Evolutionary conservation across 768 basidiomycete species (phyloP).

Genomic region (Leucogyrophana mollusca): DNA sequence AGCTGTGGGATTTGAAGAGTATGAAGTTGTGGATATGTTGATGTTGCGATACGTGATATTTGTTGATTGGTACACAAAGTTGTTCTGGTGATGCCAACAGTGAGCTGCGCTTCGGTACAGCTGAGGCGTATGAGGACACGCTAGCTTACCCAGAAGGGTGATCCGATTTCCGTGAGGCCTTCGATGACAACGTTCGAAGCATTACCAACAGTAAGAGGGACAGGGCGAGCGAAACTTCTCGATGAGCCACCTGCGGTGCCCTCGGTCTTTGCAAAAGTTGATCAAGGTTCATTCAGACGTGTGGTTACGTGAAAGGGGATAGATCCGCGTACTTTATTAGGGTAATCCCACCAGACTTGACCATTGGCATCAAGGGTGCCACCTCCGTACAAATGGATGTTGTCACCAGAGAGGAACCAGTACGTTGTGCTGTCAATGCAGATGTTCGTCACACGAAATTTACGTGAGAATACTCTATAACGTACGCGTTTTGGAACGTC

Average conservation of each 20-base stretch:
- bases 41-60: slow-evolving; percentile 41
- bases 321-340: slow-evolving; percentile 21
- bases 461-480: neutral
- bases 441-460: neutral
- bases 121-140: neutral
- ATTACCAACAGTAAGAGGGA: slow-evolving; percentile 44
- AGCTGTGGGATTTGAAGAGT: slow-evolving; percentile 29
- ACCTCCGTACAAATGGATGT: slow-evolving; percentile 40
- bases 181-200: slow-evolving; percentile 40
- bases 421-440: slow-evolving; percentile 31
- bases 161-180: slow-evolving; percentile 36
- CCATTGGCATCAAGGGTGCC: slow-evolving; percentile 48
- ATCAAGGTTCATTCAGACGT: slow-evolving; percentile 3
- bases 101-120: neutral
- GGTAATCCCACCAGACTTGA: slow-evolving; percentile 39
- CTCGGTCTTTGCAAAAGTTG: slow-evolving; percentile 25
- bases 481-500: slow-evolving; percentile 43
- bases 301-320: neutral
- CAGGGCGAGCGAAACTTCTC: slow-evolving; percentile 39
- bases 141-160: slow-evolving; percentile 40
- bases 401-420: slow-evolving; percentile 38
- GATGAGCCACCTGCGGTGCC: slow-evolving; percentile 44
- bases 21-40: slow-evolving; percentile 33
- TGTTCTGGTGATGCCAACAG: slow-evolving; percentile 20
- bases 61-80: slow-evolving; percentile 42